Evolutionary conservation across 306 rosid genomes (phyloP).

Genomic region (Cicer chorassanicum): DNA sequence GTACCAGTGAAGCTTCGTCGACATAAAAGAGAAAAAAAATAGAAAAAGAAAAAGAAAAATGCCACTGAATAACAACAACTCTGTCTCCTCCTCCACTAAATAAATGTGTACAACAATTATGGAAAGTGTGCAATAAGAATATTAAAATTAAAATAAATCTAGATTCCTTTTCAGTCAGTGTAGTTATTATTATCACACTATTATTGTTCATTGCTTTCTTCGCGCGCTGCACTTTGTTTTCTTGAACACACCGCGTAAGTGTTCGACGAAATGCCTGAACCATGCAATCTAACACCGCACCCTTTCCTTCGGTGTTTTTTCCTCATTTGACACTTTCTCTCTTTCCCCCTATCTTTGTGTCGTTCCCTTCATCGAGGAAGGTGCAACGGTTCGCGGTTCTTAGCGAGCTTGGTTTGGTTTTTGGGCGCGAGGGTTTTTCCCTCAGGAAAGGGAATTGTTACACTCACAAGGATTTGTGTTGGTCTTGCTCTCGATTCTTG

Average conservation of each 20-base stretch:
- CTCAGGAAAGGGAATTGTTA: neutral
- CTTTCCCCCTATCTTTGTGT: conserved; percentile 36
- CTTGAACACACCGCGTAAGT: conserved; percentile 22
- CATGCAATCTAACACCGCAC: conserved; percentile 62
- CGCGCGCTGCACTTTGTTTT: neutral
- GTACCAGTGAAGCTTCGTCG: too few relatives aligned
- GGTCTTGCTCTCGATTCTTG: conserved; percentile 53
- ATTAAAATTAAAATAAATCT: neutral
- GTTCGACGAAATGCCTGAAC: conserved; percentile 93
- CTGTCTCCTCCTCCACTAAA: too few relatives aligned
- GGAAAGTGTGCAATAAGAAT: neutral
- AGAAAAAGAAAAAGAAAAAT: too few relatives aligned
- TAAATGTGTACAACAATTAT: neutral
- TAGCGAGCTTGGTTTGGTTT: conserved; percentile 13
- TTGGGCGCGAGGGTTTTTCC: conserved; percentile 18
- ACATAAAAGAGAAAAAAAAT: too few relatives aligned
- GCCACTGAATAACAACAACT: too few relatives aligned
- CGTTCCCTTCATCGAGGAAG: conserved; percentile 24
- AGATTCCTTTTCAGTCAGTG: neutral
- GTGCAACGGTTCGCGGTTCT: conserved; percentile 19
- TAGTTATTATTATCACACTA: neutral
- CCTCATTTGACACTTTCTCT: conserved; percentile 30
- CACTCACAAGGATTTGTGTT: conserved; percentile 38
- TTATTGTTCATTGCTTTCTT: conserved; percentile 23
- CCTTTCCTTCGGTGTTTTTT: conserved; percentile 11